Evolutionary conservation across 1,284 basidiomycete genomes (phyloP).

Genomic region (Boletus smithii): DNA sequence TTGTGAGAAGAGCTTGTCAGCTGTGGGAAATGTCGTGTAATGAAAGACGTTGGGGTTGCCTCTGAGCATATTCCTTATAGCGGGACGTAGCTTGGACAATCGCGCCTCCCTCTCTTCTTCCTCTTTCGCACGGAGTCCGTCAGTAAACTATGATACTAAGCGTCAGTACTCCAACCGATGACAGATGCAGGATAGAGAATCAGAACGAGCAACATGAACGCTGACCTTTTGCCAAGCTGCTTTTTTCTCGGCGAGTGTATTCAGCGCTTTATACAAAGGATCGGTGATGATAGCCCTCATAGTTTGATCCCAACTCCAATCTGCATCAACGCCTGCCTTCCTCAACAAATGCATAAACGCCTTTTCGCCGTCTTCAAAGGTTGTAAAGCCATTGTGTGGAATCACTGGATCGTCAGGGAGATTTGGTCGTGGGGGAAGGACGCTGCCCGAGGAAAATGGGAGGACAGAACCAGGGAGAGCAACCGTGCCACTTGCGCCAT

Average conservation of each 20-base stretch:
- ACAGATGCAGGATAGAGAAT: background rate
- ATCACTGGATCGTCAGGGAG: conserved; percentile 81
- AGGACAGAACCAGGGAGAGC: conserved; percentile 50
- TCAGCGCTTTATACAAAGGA: conserved; percentile 93
- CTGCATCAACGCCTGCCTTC: conserved; percentile 84
- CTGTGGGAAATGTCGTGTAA: conserved; percentile 85
- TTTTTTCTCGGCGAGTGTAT: conserved; percentile 93
- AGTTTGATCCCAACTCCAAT: conserved; percentile 97
- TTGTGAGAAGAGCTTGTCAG: conserved; percentile 76
- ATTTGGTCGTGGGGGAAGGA: conserved; percentile 71
- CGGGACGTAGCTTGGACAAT: conserved; percentile 78
- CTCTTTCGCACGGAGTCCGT: conserved; percentile 60
- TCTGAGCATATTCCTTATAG: conserved; percentile 78
- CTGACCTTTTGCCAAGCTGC: conserved; percentile 85
- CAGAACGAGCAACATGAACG: background rate
- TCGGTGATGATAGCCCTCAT: conserved; percentile 98
- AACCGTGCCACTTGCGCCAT: conserved; percentile 48
- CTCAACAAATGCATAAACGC: conserved; percentile 89
- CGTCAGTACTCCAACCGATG: conserved; percentile 7
- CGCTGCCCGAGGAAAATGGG: conserved; percentile 55
- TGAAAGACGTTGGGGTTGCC: conserved; percentile 83
- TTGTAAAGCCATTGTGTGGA: conserved; percentile 84
- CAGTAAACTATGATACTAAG: conserved; percentile 58
- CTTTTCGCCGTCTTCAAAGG: conserved; percentile 86
- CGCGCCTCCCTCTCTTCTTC: conserved; percentile 79